Evolutionary conservation across 2,329 filamentous ascomycete genomes (phyloP).

Genomic region (Fusarium bactridioides): DNA sequence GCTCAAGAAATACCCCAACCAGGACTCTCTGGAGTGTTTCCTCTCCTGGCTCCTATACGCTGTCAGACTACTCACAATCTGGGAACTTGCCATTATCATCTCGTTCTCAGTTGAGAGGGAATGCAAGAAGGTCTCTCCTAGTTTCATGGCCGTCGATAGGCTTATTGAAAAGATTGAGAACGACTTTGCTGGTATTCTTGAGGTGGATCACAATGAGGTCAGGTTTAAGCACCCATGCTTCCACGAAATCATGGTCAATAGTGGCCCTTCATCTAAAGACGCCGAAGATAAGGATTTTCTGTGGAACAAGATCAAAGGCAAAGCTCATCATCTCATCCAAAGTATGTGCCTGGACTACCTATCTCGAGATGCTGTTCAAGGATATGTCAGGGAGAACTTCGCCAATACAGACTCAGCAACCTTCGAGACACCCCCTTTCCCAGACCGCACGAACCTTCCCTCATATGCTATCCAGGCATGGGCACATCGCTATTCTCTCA

Average conservation of each 20-base stretch:
- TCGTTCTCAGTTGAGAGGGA: not conserved
- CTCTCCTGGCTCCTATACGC: not conserved
- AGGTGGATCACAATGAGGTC: not conserved
- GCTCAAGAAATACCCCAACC: not conserved
- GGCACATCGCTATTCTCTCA: not conserved
- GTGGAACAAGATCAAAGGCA: not conserved
- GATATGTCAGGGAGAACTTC: not conserved
- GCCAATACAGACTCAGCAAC: not conserved
- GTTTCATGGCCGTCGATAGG: not conserved
- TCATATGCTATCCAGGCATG: conserved; percentile 11
- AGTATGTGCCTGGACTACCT: not conserved
- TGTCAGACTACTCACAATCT: not conserved
- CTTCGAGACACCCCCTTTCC: not conserved
- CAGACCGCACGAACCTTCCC: not conserved
- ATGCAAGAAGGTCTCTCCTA: fast-evolving
- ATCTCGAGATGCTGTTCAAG: not conserved
- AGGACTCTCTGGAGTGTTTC: not conserved
- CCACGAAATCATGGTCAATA: not conserved
- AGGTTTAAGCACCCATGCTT: not conserved
- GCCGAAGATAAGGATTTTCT: fast-evolving
- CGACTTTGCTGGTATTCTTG: not conserved
- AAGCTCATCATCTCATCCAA: not conserved
- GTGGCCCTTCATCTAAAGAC: fast-evolving
- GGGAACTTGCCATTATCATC: not conserved
- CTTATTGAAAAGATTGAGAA: not conserved